Evolutionary conservation across 768 basidiomycete species (phyloP), one percentile per base, ranked within the genome.

Genomic region (Kondoa malvinella): DNA sequence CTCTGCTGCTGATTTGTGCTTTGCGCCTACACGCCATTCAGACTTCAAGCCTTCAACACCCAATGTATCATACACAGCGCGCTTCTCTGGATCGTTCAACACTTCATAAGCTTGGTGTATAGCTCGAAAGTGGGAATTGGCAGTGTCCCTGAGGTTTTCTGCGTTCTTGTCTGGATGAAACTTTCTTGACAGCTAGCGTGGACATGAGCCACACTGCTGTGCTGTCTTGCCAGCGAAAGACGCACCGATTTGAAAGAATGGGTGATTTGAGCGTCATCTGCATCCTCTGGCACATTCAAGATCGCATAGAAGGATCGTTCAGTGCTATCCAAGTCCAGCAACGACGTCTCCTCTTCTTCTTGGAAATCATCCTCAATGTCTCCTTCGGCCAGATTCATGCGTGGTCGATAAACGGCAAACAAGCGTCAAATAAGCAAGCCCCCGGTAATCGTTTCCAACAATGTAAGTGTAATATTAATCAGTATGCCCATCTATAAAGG

Each of bases 51-150:
- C 79, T 34, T 78, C 57, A 76, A 77, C 75, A 80, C 88, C 89
- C 73, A 88, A 79, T 33, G 81, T 76, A 74, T 90, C 87, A 76
- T 91, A 89, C 3, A 89, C 83, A 64, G 84, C 84, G 26, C 88
- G 64, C 69, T 73, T 73, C 25, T 76, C 71, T 30, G 72, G 70
- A 68, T 91, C 87, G 40, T 84, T 86, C 31, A 90, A 77, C 27
- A 89, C 85, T 82, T 90, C 84, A 75, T 90, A 90, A 15, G 89
- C 88, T 71, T 85, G 86, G 71, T 89, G 87, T 26, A 92, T 81
- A 75, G 86, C 83, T 21, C 86, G 80, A 70, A 91, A 90, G 63
- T 82, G 82, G 33, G 81, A 80, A 29, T 84, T 82, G 0, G 89
- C 88, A 0, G 82, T 80, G 62, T 78, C 80, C 73, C 82, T 84